Evolutionary conservation across 179 eudicot species (phyloP), one percentile per base, ranked within the genome.

Genomic region (Corrigiola litoralis): DNA sequence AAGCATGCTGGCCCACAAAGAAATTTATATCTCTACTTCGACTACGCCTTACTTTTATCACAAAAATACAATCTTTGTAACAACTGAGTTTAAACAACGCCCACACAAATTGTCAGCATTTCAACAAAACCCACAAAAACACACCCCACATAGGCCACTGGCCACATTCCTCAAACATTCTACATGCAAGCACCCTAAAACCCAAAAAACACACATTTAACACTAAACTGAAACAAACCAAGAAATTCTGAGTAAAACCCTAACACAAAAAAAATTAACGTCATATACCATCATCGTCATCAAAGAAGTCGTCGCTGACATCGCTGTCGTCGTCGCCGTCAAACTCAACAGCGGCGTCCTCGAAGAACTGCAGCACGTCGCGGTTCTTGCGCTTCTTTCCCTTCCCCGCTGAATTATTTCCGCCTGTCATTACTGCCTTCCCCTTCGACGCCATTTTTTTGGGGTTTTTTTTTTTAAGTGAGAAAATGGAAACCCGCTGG

Each of bases 291-390:
- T 66, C 70, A 23, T 66, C 70, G 10, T 61, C 54, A 33, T 69
- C 75, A 38, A 76, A 73, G 20, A 63, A 66, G 24, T 47, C 66
- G 41, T 55, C 66, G 50, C 72, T 77, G 51, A 74, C 70, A 33
- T 68, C 74, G 25, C 75, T 59, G 28, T 58, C 66, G 5, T 64
- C 78, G 34, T 66, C 69, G 23, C 69, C 86, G 25, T 85, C 87
- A 46, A 66, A 53, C 50, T 80, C 87, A 44, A 68, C 73, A 6
- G 95, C 95, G 5, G 82, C 58, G 38, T 86, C 92, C 1, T 90
- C 97, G 65, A 90, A 84, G 72, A 86, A 90, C 73, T 83, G 87
- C 3, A 88, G 79, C 25, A 84, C 84, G 23, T 65, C 80, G 33
- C 79, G 83, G 66, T 81, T 85, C 25, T 62, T 87, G 63, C 78